Conservation (phyloP, 192 early-diverging fungal genomes). For the Podila horticola region DNA sequence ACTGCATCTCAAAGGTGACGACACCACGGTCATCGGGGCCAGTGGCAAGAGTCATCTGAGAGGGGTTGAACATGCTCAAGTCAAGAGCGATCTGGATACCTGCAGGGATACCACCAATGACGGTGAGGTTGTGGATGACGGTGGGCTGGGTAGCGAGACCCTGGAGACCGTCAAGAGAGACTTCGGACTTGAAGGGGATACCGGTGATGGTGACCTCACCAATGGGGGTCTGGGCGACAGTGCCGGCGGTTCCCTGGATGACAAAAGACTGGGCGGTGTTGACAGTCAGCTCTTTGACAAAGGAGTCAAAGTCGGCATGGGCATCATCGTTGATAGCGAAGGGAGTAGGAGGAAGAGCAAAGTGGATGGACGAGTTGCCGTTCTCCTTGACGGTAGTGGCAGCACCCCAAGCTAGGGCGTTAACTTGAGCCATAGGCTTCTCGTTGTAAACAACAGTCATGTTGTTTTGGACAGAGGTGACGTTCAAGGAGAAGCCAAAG, state of each 20-base stretch:
- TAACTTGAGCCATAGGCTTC: slow-evolving; percentile 22
- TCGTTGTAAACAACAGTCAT: slow-evolving; percentile 42
- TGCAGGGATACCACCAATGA: slow-evolving; percentile 58
- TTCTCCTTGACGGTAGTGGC: slow-evolving; percentile 38
- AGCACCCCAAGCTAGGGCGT: slow-evolving; percentile 39
- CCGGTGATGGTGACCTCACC: slow-evolving; percentile 57
- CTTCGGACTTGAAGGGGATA: slow-evolving; percentile 57
- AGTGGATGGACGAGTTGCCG: slow-evolving; percentile 29
- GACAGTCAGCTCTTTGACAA: slow-evolving; percentile 52
- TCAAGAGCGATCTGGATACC: slow-evolving; percentile 55
- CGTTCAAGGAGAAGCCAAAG: slow-evolving; percentile 68
- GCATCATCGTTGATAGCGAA: slow-evolving; percentile 48
- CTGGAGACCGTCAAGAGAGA: slow-evolving; percentile 59
- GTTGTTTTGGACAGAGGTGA: slow-evolving; percentile 54
- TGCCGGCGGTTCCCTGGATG: slow-evolving; percentile 55
- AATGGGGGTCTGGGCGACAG: slow-evolving; percentile 57
- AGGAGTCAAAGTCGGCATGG: slow-evolving; percentile 56
- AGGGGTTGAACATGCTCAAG: slow-evolving; percentile 58
- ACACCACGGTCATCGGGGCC: slow-evolving; percentile 57
- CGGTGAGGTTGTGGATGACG: slow-evolving; percentile 62
- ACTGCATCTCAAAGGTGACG: slow-evolving; percentile 60
- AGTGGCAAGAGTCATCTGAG: slow-evolving; percentile 55
- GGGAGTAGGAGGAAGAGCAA: slow-evolving; percentile 43
- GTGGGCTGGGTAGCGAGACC: slow-evolving; percentile 63
- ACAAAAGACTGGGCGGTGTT: slow-evolving; percentile 41